Percentiles rank a stretch among this genome's conserved stretches.
Evolutionary conservation across 345 rosid genomes (phyloP).

Genomic region (Sonneratia alba): DNA sequence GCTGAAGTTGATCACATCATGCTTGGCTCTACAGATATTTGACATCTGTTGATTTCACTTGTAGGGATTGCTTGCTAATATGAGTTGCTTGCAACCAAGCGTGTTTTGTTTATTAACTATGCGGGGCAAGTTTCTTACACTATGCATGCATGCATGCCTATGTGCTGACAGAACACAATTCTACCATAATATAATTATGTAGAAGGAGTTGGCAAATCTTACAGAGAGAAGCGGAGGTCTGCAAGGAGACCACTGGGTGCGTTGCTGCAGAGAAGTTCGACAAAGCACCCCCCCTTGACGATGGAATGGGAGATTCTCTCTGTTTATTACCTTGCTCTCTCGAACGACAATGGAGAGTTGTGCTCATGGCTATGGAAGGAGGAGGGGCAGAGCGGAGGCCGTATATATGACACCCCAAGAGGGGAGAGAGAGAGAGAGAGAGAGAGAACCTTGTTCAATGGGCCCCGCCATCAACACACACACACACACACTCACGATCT

Average conservation of each 20-base stretch:
- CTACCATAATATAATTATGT: too few relatives aligned
- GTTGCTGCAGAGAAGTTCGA: slow-evolving; percentile 14
- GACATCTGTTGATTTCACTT: neutral
- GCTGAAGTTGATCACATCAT: too few relatives aligned
- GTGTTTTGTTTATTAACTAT: neutral
- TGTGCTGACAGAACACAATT: neutral
- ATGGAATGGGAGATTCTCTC: neutral
- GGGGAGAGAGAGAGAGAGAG: slow-evolving; percentile 3
- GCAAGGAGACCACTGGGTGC: slow-evolving; percentile 38
- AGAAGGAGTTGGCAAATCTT: neutral
- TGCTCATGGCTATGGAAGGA: slow-evolving; percentile 18
- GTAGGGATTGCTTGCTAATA: too few relatives aligned
- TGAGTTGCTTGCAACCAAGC: too few relatives aligned
- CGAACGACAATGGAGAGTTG: neutral
- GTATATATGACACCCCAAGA: slow-evolving; percentile 30
- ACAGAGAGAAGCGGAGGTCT: slow-evolving; percentile 7
- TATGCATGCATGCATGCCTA: neutral
- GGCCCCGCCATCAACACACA: slow-evolving; percentile 45
- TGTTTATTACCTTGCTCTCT: neutral
- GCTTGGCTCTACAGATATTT: neutral
- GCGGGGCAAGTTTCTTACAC: neutral
- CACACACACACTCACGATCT: slow-evolving; percentile 16
- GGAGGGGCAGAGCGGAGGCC: slow-evolving; percentile 18
- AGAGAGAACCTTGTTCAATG: slow-evolving; percentile 52
- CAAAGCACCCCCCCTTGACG: neutral